Evolutionary conservation across 805 yeast genomes (phyloP), one percentile per base, ranked within the genome.

Genomic region (Priceomyces carsonii): DNA sequence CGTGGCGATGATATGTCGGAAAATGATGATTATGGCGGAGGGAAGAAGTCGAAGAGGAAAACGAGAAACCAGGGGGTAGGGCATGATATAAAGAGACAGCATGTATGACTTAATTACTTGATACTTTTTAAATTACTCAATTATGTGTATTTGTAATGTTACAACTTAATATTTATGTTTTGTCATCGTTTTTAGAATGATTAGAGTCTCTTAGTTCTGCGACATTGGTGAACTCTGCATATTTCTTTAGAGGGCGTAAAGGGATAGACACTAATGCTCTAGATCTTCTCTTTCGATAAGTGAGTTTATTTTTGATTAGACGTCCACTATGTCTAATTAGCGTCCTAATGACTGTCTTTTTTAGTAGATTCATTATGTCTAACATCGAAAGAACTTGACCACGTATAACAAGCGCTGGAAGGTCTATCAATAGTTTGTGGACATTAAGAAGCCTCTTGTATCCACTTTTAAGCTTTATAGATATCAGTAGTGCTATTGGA

Each of bases 1-100:
- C 53, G 72, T 40, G 60, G 67, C 9, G 73, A 69, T 31, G 72
- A 66, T 37, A 55, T 59, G 45, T 53, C 57, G 6, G 71, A 65
- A 18, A 54, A 50, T 28, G 73, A 68, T 29, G 72, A 68, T 21
- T 47, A 44, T 39, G 64, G 60, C 26, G 44, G 44, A n/a, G 45
- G 44, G 35, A 65, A 55, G 50, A 57, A 38, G 5, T 54, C 27
- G 8, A 66, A 66, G 47, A 63, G 65, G 41, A 68, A 71, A 50
- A 70, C 69, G 55, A 55, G 50, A 35, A 32, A 38, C 7, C 67
- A 61, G 32, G 45, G 50, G 18, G 43, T 47, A 36, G 68, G 65
- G 5, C 62, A 57, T 8, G 68, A 63, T 10, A 36, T 52, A 26
- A 63, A 64, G 44, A 57, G 71, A 35, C 71, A 59, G 37, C 72